Base-by-base conservation (phyloP, 2,329 filamentous ascomycete genomes). In the Trichophyton mentagrophytes region DNA sequence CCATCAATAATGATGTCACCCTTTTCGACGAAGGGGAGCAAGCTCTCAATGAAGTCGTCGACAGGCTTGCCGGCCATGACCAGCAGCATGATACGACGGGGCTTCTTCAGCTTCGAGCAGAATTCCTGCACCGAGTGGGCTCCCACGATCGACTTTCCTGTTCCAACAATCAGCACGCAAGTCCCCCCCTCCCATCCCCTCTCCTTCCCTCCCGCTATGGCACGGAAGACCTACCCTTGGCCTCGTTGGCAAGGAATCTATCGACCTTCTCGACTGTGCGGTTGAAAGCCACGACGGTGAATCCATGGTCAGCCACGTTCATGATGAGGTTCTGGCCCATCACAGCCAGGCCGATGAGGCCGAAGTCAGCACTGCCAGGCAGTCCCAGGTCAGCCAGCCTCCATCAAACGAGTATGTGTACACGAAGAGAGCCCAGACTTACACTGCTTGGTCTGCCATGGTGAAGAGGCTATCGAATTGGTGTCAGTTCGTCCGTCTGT, bases 1-100 rank as follows among this genome's bases (percentile, higher is more conserved):
- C 93, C 93, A 74, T 99, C 93, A 72, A 99, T 97, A 82, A 99
- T 95, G 84, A 99, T 96, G 76, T 99, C 93, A 68, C 90, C 91
- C 72, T 83, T 74, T 75, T 90, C 86, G 66, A 92, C 81, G 73
- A 88, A 85, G 67, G 87, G 90, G 64, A 97, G 82, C 67, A 99
- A 87, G 69, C 86, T 86, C 84, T 96, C 90, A 73, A 99, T 97
- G 87, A 96, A 97, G 82, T 96, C 89, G 76, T 99, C 93, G 69
- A 99, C 93, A 66, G 93, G 87, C 82, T 93, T 89, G 73, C 93
- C 93, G 70, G 93, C 93, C 88, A 96, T 95, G 79, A 99, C 93
- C 69, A 99, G 88, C 72, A 99, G 85, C 93, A 99, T 99, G 78
- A 99, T 85, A 72, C 91, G 88, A 71, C 93, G 90, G 72, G 93